These are phyloP conservation scores for Grigorovia jiainica DNA, from an alignment of 805 yeast species.

Conservation along the genomic window DNA sequence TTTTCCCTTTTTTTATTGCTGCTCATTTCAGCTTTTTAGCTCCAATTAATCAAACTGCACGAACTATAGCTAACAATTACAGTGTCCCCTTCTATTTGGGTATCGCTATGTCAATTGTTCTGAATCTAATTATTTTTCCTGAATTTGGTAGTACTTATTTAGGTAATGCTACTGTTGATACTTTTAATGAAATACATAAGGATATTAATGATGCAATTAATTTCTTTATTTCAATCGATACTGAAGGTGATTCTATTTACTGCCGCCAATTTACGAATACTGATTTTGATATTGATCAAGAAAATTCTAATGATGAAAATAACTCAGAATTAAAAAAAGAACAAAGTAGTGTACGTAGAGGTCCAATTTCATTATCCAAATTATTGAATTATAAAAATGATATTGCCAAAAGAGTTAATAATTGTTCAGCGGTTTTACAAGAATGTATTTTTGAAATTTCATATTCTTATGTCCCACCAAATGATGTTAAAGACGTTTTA, in stretches of 20 bases:
- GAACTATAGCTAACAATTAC: conserved; percentile 28
- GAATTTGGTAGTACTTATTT: conserved; percentile 43
- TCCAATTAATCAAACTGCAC: conserved; percentile 25
- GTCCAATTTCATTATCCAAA: conserved; percentile 25
- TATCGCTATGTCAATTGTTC: conserved; percentile 35
- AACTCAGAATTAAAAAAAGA: no score
- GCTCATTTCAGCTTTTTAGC: conserved; percentile 41
- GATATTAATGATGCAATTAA: conserved; percentile 32
- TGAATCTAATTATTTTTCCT: conserved; percentile 38
- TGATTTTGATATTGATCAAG: conserved; percentile 16
- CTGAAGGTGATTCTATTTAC: conserved; percentile 10
- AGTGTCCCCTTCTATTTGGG: conserved; percentile 39
- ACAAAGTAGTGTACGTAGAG: no score
- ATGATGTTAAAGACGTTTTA: conserved; percentile 30
- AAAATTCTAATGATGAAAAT: no score
- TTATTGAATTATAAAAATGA: conserved; percentile 28
- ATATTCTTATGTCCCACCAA: conserved; percentile 38
- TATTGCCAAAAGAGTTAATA: conserved; percentile 27
- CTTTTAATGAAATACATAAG: conserved; percentile 33
- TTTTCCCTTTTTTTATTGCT: conserved; percentile 40
- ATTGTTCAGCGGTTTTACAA: conserved; percentile 32
- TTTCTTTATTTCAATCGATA: conserved; percentile 27
- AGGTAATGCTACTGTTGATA: conserved; percentile 34
- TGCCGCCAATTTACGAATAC: no score
- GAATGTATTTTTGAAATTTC: conserved; percentile 43